These are phyloP conservation scores for Microbotryomycetes sp. DNA, from an alignment of 1,284 basidiomycete genomes.

Conservation along the genomic window DNA sequence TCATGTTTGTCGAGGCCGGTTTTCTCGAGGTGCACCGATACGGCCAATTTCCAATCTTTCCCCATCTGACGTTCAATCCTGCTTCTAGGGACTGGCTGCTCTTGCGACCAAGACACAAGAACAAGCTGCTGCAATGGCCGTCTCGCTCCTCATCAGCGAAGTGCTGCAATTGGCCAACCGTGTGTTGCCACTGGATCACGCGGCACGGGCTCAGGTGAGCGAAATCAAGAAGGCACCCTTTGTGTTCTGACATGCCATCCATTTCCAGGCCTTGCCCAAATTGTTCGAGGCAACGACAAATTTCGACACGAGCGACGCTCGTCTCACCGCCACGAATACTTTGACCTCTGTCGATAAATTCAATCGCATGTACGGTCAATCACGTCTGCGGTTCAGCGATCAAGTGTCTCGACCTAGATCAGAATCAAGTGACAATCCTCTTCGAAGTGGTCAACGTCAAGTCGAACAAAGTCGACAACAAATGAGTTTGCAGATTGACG, in stretches of 20 bases:
- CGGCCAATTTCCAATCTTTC: neutral
- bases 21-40: constrained; percentile 64
- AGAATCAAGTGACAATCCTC: neutral
- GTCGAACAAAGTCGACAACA: constrained; percentile 76
- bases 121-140: constrained; percentile 68
- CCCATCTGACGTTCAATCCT: constrained; percentile 9
- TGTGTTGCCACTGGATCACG: constrained; percentile 73
- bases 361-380: constrained; percentile 62
- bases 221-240: neutral
- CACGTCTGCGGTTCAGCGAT: neutral
- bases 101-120: constrained; percentile 63
- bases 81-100: constrained; percentile 63
- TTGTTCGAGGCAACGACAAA: constrained; percentile 75
- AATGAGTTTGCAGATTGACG: constrained; percentile 88
- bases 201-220: constrained; percentile 71
- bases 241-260: neutral
- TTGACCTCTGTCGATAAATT: constrained; percentile 84
- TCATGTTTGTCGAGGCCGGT: constrained; percentile 79
- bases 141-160: constrained; percentile 86
- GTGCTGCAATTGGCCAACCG: constrained; percentile 80
- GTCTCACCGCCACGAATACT: constrained; percentile 75
- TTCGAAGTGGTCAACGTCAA: constrained; percentile 62
- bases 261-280: constrained; percentile 63
- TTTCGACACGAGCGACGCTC: constrained; percentile 61
- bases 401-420: neutral